Evolutionary conservation across 2,329 filamentous ascomycete genomes (phyloP), one percentile per base, ranked within the genome.

Genomic region (Fusarium transvaalense): DNA sequence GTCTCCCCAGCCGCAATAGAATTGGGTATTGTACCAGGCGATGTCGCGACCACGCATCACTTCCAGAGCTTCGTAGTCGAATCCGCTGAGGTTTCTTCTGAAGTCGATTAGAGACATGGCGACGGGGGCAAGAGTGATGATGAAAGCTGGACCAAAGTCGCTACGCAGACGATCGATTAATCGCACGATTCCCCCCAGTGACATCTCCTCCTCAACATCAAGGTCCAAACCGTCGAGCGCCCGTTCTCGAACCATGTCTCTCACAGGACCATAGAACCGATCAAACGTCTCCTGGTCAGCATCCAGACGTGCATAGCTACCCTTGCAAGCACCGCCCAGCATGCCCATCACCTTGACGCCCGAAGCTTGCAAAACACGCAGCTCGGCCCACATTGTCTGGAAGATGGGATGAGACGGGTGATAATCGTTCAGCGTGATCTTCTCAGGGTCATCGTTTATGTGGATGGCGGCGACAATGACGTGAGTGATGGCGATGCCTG

Each of bases 1-100:
- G 69, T 84, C 83, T 10, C 93, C 93, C 90, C 93, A 97, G 3
- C 93, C 93, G 75, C 92, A 96, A 83, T 97, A 97, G 79, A 97
- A 97, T 76, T 97, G 94, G 8, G 91, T 85, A 76, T 97, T 97
- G 78, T 97, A 97, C 88, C 93, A 97, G 4, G 85, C 84, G 29
- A 97, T 91, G 42, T 90, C 85, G 17, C 78, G 79, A 1, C 90
- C 90, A 8, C 88, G 84, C 77, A 88, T 84, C 13, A 85, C 83
- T 76, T 97, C 93, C 4, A 97, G 85, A 13, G 89, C 83, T 43
- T 88, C 84, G 78, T 97, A 97, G 76, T 89, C 86, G 78, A 97
- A 97, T 0, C 94, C 94, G 61, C 91, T 94, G 5, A 97, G 84
- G 76, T 93, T 92, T 45, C 78, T 79, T 23, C 76, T 77, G 25